Conservation (phyloP, 805 yeast species). For the Maudiozyma saulgeensis region DNA sequence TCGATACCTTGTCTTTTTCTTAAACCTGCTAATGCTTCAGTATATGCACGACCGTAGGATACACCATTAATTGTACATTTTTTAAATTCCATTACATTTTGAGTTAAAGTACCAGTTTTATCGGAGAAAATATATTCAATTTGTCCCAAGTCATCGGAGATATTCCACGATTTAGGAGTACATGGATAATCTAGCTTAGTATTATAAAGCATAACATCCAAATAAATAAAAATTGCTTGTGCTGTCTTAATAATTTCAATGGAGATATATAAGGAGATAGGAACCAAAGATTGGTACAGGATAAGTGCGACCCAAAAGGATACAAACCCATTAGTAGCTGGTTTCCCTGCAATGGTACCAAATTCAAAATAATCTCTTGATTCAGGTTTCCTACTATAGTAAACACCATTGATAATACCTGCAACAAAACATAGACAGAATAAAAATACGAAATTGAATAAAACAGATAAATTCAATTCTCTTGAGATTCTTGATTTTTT, state of each 20-base stretch:
- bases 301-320: conserved; percentile 70
- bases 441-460: conserved; percentile 54
- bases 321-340: conserved; percentile 61
- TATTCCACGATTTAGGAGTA: conserved; percentile 77
- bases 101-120: conserved; percentile 78
- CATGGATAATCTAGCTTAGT: conserved; percentile 68
- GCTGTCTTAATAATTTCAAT: conserved; percentile 77
- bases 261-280: conserved; percentile 73
- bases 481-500: conserved; percentile 65
- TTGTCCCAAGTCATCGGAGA: conserved; percentile 80
- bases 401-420: conserved; percentile 63
- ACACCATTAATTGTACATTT: conserved; percentile 69
- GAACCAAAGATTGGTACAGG: conserved; percentile 70
- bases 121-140: conserved; percentile 78
- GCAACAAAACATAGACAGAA: conserved; percentile 61
- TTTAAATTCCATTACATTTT: conserved; percentile 79
- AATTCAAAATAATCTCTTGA: conserved; percentile 60
- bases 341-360: conserved; percentile 57
- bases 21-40: conserved; percentile 75
- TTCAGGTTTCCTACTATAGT: conserved; percentile 36
- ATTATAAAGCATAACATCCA: conserved; percentile 66
- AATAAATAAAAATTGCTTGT: conserved; percentile 72
- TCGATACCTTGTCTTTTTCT: conserved; percentile 71
- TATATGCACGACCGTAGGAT: conserved; percentile 69
- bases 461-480: conserved; percentile 61